These are phyloP conservation scores for Aspergillus sp. DNA, from an alignment of 2,329 filamentous ascomycete genomes.

Conservation along the genomic window DNA sequence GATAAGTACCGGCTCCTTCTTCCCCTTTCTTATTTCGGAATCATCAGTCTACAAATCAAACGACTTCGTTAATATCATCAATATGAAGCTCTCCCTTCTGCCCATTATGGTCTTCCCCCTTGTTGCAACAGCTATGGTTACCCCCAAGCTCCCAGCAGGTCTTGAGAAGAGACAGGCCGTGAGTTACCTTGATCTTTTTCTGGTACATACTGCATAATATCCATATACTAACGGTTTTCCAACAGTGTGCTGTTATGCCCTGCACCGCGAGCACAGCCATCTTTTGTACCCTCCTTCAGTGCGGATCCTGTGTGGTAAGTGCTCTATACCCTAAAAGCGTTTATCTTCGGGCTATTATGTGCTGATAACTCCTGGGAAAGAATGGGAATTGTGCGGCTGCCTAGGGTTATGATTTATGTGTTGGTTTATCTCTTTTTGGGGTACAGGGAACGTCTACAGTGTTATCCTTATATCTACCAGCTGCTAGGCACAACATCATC, in stretches of 20 bases:
- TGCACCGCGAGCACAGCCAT: background rate
- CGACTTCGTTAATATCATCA: background rate
- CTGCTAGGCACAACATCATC: too few relatives aligned
- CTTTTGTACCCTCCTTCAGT: background rate
- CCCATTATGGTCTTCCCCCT: background rate
- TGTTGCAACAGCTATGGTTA: background rate
- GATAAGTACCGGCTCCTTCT: too few relatives aligned
- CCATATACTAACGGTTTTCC: too few relatives aligned
- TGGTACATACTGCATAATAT: background rate
- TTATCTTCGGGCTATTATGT: background rate
- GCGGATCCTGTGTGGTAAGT: background rate
- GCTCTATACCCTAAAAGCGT: background rate
- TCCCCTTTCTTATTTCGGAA: too few relatives aligned
- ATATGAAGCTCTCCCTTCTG: background rate
- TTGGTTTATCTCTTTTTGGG: too few relatives aligned
- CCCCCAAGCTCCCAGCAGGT: background rate
- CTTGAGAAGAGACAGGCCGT: background rate
- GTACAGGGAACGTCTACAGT: too few relatives aligned
- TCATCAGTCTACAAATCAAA: too few relatives aligned
- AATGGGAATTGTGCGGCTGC: background rate
- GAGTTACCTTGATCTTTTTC: background rate
- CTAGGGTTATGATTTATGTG: background rate
- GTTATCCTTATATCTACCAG: too few relatives aligned
- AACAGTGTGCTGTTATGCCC: background rate
- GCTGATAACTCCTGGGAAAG: background rate